Evolutionary conservation across 169 alveolate species (phyloP), one percentile per base, ranked within the genome.

Genomic region (Eimeria maxima): DNA sequence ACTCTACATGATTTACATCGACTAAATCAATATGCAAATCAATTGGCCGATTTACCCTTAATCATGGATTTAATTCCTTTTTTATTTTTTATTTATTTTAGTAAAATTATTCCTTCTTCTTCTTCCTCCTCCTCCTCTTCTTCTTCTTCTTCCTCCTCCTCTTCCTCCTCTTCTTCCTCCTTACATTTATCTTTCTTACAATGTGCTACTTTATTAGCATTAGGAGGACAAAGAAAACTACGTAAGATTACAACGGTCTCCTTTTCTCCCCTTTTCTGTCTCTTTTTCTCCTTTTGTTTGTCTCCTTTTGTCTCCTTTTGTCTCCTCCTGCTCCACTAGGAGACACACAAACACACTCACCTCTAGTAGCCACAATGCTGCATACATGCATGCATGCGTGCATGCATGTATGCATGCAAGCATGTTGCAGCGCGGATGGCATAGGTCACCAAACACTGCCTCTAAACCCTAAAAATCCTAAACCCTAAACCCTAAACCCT

Each of bases 201-300:
- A 73, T 57, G 94, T 20, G 97, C 97, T 0, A 88, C 96, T 13
- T 88, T 97, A 27, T 94, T 97, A 18, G 98, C 97, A 0, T 74
- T 97, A 29, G 98, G 97, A 6, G 94, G 96, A 63, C 98, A 97
- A 74, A 95, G 96, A 47, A 94, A 88, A 16, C 95, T 84, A 55
- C 92, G 97, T 92, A 89, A 29, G 96, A 11, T 10, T 67, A 67
- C n/a, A n/a, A n/a, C n/a, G n/a, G n/a, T n/a, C n/a, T n/a, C n/a
- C n/a, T n/a, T n/a, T n/a, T n/a, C n/a, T n/a, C n/a, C n/a, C n/a
- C n/a, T n/a, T n/a, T n/a, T n/a, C n/a, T n/a, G n/a, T n/a, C n/a
- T n/a, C n/a, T n/a, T n/a, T n/a, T n/a, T n/a, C n/a, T n/a, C n/a
- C n/a, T n/a, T n/a, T n/a, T n/a, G n/a, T n/a, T n/a, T n/a, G n/a